A percentile compares a stretch with the other conserved stretches of the same genome.
Conservation (phyloP, 1,284 basidiomycete genomes). For the Wolfiporia cocos region DNA sequence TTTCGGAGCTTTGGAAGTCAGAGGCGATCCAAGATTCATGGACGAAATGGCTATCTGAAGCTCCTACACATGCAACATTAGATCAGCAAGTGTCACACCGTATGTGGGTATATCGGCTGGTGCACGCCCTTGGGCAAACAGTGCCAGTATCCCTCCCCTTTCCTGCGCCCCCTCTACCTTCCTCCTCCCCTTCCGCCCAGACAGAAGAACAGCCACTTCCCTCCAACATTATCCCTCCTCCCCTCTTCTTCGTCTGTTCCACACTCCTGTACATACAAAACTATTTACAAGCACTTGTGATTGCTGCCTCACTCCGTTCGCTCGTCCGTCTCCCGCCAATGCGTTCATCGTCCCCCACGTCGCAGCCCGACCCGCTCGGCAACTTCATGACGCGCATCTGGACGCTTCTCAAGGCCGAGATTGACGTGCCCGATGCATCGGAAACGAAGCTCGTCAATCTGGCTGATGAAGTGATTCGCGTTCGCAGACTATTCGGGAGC, state of each 20-base stretch:
- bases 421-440: slow-evolving; percentile 36
- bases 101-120: slow-evolving; percentile 40
- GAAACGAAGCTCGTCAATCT: slow-evolving; percentile 57
- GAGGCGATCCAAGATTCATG: slow-evolving; percentile 30
- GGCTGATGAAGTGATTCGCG: slow-evolving; percentile 63
- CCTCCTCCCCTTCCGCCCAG: slow-evolving; percentile 9
- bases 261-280: slow-evolving; percentile 58
- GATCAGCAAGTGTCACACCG: slow-evolving; percentile 1
- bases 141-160: slow-evolving; percentile 40
- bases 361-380: slow-evolving; percentile 1
- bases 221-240: slow-evolving; percentile 47
- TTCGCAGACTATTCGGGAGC: slow-evolving; percentile 13
- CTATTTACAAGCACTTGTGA: slow-evolving; percentile 62
- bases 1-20: slow-evolving; percentile 44
- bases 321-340: slow-evolving; percentile 38
- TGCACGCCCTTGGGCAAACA: slow-evolving; percentile 39
- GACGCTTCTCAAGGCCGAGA: slow-evolving; percentile 54
- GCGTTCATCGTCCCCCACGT: slow-evolving; percentile 3
- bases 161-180: slow-evolving; percentile 20
- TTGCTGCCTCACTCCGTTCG: slow-evolving; percentile 52
- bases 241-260: slow-evolving; percentile 52
- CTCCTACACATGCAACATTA: slow-evolving; percentile 4
- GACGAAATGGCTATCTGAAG: slow-evolving; percentile 33
- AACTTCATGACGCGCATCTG: slow-evolving; percentile 54
- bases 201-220: slow-evolving; percentile 6